Evolutionary conservation across 1,284 basidiomycete genomes (phyloP).

Genomic region (Schizophyllum commune): DNA sequence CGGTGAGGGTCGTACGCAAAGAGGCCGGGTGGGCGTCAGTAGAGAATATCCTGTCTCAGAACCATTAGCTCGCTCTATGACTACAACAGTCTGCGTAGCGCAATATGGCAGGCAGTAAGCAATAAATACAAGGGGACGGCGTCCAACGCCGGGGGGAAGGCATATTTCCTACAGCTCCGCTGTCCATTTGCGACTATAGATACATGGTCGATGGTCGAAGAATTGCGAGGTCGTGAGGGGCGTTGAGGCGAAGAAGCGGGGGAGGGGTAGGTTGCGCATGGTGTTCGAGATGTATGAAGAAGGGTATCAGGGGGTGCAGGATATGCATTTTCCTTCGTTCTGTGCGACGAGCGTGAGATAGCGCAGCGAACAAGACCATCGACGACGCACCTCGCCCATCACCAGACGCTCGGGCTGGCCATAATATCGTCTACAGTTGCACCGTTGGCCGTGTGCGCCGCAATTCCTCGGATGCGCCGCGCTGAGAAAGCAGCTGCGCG

Average conservation of each 20-base stretch:
- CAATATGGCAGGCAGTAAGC: not conserved
- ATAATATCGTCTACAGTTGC: constrained; percentile 53
- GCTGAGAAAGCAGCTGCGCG: constrained; percentile 38
- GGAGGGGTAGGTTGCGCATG: not conserved
- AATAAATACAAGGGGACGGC: not conserved
- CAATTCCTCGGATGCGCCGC: constrained; percentile 41
- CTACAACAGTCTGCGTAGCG: no score
- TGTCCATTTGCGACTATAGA: not conserved
- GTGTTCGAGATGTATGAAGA: not conserved
- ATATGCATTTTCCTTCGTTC: not conserved
- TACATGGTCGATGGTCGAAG: not conserved
- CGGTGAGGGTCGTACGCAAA: no score
- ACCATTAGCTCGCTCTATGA: no score
- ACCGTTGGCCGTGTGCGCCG: constrained; percentile 23
- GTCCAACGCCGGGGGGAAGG: not conserved
- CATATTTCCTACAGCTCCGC: not conserved
- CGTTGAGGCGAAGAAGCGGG: not conserved
- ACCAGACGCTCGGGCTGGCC: constrained; percentile 21
- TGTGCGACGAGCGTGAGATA: not conserved
- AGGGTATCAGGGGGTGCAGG: not conserved
- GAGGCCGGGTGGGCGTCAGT: no score
- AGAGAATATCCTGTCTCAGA: no score
- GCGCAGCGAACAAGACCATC: not conserved
- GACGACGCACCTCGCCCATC: constrained; percentile 26
- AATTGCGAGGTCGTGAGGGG: not conserved